Evolutionary conservation across 225 moss, liverwort and hornwort genomes (phyloP).

Genomic region (Pseudisothecium myosuroides): DNA sequence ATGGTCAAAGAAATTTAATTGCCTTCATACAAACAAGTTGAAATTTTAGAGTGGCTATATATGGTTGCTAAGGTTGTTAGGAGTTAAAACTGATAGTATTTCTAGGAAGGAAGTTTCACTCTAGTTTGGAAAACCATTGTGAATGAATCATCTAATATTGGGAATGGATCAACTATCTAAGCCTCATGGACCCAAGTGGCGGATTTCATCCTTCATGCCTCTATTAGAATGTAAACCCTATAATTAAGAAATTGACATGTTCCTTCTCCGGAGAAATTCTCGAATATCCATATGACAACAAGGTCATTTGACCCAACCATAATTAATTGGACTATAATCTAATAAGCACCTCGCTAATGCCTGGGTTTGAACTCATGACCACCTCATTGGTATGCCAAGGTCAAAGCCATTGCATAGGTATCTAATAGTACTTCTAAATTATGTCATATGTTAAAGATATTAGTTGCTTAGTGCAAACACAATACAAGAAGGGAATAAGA

Average conservation of each 20-base stretch:
- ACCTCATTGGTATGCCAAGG: neutral
- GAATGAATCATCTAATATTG: fast-evolving
- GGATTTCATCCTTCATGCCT: neutral
- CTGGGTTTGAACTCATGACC: neutral
- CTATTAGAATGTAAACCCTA: fast-evolving
- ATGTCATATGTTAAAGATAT: neutral
- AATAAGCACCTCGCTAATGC: fast-evolving
- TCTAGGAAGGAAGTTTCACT: neutral
- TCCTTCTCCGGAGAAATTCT: fast-evolving
- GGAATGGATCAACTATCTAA: neutral
- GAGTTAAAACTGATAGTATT: too few relatives aligned
- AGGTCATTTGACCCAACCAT: neutral
- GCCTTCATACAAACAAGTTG: too few relatives aligned
- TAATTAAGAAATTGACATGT: neutral
- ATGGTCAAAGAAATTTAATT: too few relatives aligned
- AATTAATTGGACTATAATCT: neutral
- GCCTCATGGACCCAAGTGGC: too few relatives aligned
- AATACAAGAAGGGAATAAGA: too few relatives aligned
- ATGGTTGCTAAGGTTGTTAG: too few relatives aligned
- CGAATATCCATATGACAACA: too few relatives aligned
- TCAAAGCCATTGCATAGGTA: fast-evolving
- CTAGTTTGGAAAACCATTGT: fast-evolving
- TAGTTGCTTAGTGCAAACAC: fast-evolving
- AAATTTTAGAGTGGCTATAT: too few relatives aligned
- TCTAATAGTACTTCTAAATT: neutral